These are phyloP conservation scores for Chrysoporthe cubensis DNA, from an alignment of 2,329 filamentous ascomycete species.

Conservation along the genomic window DNA sequence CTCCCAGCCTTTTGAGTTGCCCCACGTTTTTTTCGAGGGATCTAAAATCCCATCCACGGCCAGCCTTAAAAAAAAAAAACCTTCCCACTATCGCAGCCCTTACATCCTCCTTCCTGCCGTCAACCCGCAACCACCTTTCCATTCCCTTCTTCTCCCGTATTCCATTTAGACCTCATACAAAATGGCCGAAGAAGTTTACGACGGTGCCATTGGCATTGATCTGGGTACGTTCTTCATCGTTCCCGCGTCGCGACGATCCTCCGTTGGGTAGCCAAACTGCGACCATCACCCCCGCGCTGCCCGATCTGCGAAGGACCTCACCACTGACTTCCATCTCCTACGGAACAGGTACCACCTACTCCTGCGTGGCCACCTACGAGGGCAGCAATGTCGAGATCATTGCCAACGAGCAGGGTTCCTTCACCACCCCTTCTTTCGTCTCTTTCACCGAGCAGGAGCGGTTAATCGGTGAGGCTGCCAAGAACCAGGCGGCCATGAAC, in stretches of 20 bases:
- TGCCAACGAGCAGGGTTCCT: slow-evolving; percentile 99
- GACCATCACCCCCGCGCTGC: slow-evolving; percentile 15
- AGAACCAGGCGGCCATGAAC: slow-evolving; percentile 99
- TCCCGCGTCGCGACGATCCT: background rate
- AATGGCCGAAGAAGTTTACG: slow-evolving; percentile 98
- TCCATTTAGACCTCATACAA: slow-evolving; percentile 41
- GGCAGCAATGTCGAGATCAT: slow-evolving; percentile 99
- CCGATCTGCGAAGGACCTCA: slow-evolving; percentile 7
- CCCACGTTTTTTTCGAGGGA: slow-evolving; percentile 26
- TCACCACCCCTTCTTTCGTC: slow-evolving; percentile 98
- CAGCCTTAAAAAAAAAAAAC: slow-evolving; percentile 16
- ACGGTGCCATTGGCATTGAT: slow-evolving; percentile 99
- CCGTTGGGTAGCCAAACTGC: background rate
- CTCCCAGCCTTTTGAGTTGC: slow-evolving; percentile 23
- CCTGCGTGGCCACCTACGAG: slow-evolving; percentile 99
- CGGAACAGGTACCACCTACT: slow-evolving; percentile 91
- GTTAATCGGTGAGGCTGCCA: slow-evolving; percentile 98
- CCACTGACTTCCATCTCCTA: slow-evolving; percentile 31
- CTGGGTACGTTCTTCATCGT: slow-evolving; percentile 69
- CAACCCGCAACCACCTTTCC: slow-evolving; percentile 20
- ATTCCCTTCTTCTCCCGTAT: slow-evolving; percentile 16
- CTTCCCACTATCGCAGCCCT: slow-evolving; percentile 11
- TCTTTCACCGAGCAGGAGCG: slow-evolving; percentile 99
- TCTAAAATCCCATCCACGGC: slow-evolving; percentile 27
- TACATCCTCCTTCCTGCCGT: slow-evolving; percentile 20